phyloP scores from a whole-genome alignment of 2,329 filamentous ascomycete genomes.

The Hypoxylon sp. region DNA sequence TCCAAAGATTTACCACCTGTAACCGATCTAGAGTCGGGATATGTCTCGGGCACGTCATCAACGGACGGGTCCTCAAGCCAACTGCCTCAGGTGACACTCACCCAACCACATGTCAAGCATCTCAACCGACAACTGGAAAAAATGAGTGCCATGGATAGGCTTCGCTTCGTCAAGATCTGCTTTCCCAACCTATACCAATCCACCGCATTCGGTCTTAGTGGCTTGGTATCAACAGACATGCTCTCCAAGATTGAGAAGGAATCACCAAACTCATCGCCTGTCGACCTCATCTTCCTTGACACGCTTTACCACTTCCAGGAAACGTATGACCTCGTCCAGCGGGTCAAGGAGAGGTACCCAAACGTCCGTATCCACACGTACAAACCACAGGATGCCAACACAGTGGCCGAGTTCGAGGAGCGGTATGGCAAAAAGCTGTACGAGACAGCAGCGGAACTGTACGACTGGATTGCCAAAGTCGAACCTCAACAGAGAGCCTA shows the following conservation, averaged over 20 bases:
- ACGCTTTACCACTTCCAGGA: conserved; percentile 86
- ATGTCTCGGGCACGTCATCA: conserved; percentile 74
- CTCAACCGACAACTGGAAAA: conserved; percentile 90
- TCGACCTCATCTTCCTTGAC: conserved; percentile 84
- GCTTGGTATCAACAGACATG: conserved; percentile 87
- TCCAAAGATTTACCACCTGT: conserved; percentile 56
- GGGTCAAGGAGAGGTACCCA: conserved; percentile 81
- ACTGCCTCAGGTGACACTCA: conserved; percentile 85
- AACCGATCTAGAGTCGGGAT: conserved; percentile 81
- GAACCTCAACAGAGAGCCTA: conserved; percentile 96
- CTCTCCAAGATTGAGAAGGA: conserved; percentile 78
- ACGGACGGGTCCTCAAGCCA: conserved; percentile 71
- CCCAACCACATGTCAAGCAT: conserved; percentile 87
- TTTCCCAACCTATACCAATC: conserved; percentile 92
- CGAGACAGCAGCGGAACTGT: conserved; percentile 87
- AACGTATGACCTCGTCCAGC: conserved; percentile 79
- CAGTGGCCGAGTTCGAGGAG: conserved; percentile 80
- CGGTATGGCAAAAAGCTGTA: conserved; percentile 87
- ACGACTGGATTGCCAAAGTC: conserved; percentile 98
- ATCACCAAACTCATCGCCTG: conserved; percentile 69
- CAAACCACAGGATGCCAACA: conserved; percentile 83
- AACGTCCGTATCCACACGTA: conserved; percentile 87
- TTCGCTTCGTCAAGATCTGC: conserved; percentile 91
- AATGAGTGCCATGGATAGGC: conserved; percentile 89
- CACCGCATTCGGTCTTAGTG: conserved; percentile 85